Percentiles rank a stretch among this genome's conserved stretches.
Conservation (phyloP, 2,329 filamentous ascomycete genomes). For the Aspergillus tanneri region DNA sequence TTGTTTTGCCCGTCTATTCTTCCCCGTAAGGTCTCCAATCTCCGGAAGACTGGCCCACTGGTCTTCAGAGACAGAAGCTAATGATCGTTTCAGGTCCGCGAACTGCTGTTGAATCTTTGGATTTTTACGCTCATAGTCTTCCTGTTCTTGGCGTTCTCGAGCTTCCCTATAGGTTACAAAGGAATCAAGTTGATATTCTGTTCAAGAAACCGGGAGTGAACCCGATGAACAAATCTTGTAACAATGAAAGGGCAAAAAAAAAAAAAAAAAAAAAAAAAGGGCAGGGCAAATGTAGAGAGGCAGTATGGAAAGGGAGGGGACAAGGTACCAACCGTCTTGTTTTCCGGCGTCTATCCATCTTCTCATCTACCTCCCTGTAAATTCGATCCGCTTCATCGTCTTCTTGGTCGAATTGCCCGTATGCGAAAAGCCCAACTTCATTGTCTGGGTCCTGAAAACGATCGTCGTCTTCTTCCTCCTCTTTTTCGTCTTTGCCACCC, state of each 20-base stretch:
- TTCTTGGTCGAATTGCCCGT: conserved; percentile 93
- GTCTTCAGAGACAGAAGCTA: conserved; percentile 86
- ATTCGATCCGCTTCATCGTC: conserved; percentile 97
- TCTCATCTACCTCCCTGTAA: conserved; percentile 93
- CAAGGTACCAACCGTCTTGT: conserved; percentile 77
- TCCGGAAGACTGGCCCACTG: conserved; percentile 96
- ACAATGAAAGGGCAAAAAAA: not conserved
- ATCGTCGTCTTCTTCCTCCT: conserved; percentile 72
- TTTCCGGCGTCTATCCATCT: conserved; percentile 88
- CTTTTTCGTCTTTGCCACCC: conserved; percentile 59
- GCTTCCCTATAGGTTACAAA: conserved; percentile 74
- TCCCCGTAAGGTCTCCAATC: conserved; percentile 93
- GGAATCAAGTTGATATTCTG: conserved; percentile 73
- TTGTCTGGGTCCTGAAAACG: conserved; percentile 96
- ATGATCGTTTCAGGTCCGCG: conserved; percentile 86
- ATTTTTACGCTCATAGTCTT: conserved; percentile 96
- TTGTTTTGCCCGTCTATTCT: conserved; percentile 82
- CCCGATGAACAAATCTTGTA: conserved; percentile 64
- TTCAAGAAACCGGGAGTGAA: conserved; percentile 60
- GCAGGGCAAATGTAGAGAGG: no score
- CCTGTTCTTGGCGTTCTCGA: conserved; percentile 83
- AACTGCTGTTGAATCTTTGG: conserved; percentile 98
- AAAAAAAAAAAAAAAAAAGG: conserved; percentile 26
- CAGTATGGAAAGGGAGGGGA: conserved; percentile 21
- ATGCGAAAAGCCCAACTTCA: conserved; percentile 91